Percentiles rank a stretch among this genome's conserved stretches.
phyloP scores from a whole-genome alignment of 1,139 yeast species.

The Kazachstania sp. region DNA sequence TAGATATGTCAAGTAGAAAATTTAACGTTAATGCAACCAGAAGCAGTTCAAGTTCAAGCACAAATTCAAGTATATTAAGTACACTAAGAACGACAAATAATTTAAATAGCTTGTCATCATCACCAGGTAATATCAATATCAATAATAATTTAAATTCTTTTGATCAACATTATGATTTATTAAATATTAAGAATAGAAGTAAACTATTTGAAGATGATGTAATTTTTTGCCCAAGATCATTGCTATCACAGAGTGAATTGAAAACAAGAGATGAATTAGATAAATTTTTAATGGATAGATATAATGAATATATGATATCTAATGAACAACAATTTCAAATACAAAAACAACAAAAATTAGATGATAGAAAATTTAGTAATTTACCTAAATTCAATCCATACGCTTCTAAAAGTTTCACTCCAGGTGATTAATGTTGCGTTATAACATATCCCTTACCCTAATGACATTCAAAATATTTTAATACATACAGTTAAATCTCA shows the following conservation, averaged over 20 bases:
- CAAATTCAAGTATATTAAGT: constrained; percentile 2
- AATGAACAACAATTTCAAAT: not conserved
- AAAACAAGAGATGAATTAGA: constrained; percentile 17
- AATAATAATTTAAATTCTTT: not conserved
- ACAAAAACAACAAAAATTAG: constrained; percentile 1
- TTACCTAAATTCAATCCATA: constrained; percentile 22
- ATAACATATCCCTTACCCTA: not conserved
- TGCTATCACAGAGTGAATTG: constrained; percentile 17
- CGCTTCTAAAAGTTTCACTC: constrained; percentile 33
- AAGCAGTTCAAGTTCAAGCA: constrained; percentile 11
- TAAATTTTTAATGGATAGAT: constrained; percentile 5
- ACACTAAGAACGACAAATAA: constrained; percentile 1
- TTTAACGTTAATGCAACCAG: constrained; percentile 9
- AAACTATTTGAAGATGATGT: constrained; percentile 27
- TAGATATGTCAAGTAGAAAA: constrained; percentile 3
- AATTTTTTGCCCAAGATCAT: constrained; percentile 23
- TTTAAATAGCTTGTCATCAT: not conserved
- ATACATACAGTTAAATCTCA: not conserved
- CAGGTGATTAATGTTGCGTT: constrained; percentile 7
- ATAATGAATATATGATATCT: constrained; percentile 3
- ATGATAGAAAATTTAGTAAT: constrained; percentile 2
- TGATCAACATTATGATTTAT: constrained; percentile 6
- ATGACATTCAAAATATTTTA: not conserved
- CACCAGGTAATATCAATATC: not conserved
- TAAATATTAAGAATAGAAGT: constrained; percentile 12